A percentile compares a stretch with the other conserved stretches of the same genome.
Conservation (phyloP, 2,329 filamentous ascomycete genomes). For the Fusarium sublunatum region DNA sequence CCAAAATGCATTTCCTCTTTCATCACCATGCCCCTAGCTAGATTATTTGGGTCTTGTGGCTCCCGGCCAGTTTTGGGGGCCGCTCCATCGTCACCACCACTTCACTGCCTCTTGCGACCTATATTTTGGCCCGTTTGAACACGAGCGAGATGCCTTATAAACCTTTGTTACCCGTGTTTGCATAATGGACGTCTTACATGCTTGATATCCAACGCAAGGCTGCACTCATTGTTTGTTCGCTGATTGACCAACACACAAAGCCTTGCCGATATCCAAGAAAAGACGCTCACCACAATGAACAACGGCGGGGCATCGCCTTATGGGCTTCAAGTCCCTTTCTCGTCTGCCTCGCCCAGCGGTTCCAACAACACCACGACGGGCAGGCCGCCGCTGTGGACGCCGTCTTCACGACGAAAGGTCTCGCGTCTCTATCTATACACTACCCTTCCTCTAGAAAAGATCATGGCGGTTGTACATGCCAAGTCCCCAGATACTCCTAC, state of each 20-base stretch:
- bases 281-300: conserved; percentile 20
- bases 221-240: conserved; percentile 10
- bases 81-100: conserved; percentile 13
- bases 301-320: conserved; percentile 30
- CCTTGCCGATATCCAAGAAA: conserved; percentile 10
- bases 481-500: conserved; percentile 56
- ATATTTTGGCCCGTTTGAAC: conserved; percentile 11
- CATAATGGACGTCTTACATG: conserved; percentile 34
- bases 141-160: conserved; percentile 37
- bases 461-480: conserved; percentile 60
- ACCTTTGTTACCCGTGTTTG: conserved; percentile 21
- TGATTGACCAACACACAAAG: conserved; percentile 11
- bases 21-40: background rate
- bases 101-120: conserved; percentile 34
- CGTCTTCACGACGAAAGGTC: conserved; percentile 63
- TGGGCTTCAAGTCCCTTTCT: conserved; percentile 32
- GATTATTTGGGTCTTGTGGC: conserved; percentile 22
- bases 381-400: conserved; percentile 67
- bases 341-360: conserved; percentile 46
- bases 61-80: conserved; percentile 31
- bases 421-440: conserved; percentile 68
- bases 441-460: conserved; percentile 62
- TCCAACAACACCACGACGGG: conserved; percentile 54
- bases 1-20: background rate
- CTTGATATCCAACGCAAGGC: conserved; percentile 19